A percentile compares a stretch with the other conserved stretches of the same genome.
These are phyloP conservation scores for Solanum clarkiae DNA, from an alignment of 257 asterid species.

Conservation along the genomic window DNA sequence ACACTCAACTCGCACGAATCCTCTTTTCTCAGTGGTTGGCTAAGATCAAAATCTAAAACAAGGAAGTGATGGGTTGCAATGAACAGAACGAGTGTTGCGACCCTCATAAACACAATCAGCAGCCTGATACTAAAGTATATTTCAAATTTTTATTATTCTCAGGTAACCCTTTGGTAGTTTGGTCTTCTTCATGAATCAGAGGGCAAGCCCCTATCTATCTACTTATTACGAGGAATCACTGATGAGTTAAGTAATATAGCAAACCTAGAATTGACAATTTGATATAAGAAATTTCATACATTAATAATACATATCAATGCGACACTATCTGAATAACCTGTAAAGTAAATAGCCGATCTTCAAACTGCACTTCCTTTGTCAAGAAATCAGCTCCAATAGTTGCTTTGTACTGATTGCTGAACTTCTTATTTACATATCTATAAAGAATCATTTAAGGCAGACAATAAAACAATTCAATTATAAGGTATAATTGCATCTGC, in stretches of 20 bases:
- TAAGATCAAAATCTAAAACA: not conserved
- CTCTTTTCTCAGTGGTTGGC: not conserved
- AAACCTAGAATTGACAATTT: not conserved
- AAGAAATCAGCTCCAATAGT: constrained; percentile 98
- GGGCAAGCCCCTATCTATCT: not conserved
- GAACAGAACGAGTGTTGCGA: not conserved
- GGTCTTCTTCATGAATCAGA: not conserved
- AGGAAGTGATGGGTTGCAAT: not conserved
- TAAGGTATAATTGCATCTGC: not conserved
- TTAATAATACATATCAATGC: not conserved
- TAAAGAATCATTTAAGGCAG: constrained; percentile 37
- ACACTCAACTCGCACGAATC: not conserved
- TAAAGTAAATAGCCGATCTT: constrained; percentile 86
- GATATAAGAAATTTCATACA: not conserved
- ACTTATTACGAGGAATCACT: not conserved
- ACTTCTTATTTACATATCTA: constrained; percentile 96
- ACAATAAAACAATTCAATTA: not conserved
- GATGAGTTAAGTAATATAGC: not conserved
- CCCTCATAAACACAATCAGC: not conserved
- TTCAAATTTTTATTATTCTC: not conserved
- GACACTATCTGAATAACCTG: constrained; percentile 41
- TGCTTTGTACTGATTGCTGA: constrained; percentile 97
- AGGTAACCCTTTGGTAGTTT: not conserved
- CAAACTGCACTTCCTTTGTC: constrained; percentile 96
- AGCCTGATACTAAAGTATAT: not conserved